A percentile compares a stretch with the other conserved stretches of the same genome.
Conservation (phyloP, 2,329 filamentous ascomycete genomes). For the Microascus cirrosus region DNA sequence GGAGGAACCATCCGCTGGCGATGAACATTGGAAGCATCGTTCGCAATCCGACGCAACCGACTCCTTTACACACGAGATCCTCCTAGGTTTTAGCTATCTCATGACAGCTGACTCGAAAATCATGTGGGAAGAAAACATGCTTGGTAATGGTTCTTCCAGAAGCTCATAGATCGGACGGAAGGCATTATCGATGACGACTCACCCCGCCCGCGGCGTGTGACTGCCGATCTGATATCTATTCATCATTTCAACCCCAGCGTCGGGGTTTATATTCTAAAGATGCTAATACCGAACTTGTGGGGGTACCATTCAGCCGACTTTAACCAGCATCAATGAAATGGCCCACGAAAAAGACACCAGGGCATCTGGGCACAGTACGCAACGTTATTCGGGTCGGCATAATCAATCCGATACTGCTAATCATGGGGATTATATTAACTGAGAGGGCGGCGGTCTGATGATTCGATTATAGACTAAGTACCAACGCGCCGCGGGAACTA, state of each 20-base stretch:
- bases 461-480: no score
- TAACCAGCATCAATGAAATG: background rate
- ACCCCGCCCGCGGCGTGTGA: background rate
- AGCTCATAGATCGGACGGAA: background rate
- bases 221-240: background rate
- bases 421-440: no score
- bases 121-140: no score
- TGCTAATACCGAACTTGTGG: background rate
- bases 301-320: background rate
- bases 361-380: background rate
- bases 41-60: background rate
- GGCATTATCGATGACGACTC: background rate
- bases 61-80: background rate
- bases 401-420: background rate
- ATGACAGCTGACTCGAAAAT: background rate
- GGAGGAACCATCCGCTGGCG: background rate
- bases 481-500: no score
- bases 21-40: background rate
- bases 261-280: background rate
- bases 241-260: background rate
- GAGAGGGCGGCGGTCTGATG: no score
- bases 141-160: background rate
- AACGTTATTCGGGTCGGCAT: background rate
- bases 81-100: background rate
- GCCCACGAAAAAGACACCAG: no score